phyloP scores from a whole-genome alignment of 805 yeast genomes.

The Metschnikowia henanensis region DNA sequence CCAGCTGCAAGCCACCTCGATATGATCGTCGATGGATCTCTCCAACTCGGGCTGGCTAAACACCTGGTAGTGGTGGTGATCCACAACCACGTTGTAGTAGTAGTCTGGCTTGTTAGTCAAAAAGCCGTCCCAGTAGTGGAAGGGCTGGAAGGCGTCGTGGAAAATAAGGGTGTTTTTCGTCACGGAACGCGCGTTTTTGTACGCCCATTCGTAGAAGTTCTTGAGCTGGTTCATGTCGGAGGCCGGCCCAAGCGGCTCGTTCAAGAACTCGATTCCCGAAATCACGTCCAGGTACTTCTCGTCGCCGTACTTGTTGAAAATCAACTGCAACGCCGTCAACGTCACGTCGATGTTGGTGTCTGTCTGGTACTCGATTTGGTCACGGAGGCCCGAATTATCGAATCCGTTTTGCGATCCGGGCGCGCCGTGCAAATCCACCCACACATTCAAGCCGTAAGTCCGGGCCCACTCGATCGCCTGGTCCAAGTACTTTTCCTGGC shows the following conservation, averaged over 20 bases:
- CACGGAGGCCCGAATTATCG: constrained; percentile 90
- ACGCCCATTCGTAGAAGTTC: constrained; percentile 63
- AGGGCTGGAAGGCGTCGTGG: constrained; percentile 78
- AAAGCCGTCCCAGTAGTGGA: constrained; percentile 58
- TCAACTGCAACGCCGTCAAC: constrained; percentile 49
- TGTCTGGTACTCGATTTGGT: constrained; percentile 26
- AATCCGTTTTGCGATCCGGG: constrained; percentile 97
- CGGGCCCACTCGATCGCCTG: constrained; percentile 77
- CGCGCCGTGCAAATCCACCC: constrained; percentile 96
- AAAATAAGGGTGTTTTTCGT: constrained; percentile 56
- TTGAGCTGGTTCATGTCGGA: constrained; percentile 59
- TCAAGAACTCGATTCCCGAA: constrained; percentile 79
- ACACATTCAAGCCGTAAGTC: constrained; percentile 61
- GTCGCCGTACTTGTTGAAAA: constrained; percentile 65
- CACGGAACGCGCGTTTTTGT: constrained; percentile 58
- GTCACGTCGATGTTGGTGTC: constrained; percentile 38
- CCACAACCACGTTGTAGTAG: constrained; percentile 74
- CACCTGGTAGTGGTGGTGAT: constrained; percentile 91
- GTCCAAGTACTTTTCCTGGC: constrained; percentile 73
- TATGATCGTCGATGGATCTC: constrained; percentile 59
- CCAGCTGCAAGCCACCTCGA: constrained; percentile 30
- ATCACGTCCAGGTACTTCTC: constrained; percentile 66
- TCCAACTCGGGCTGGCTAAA: constrained; percentile 64
- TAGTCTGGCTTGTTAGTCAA: constrained; percentile 34
- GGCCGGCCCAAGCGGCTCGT: constrained; percentile 84